These are phyloP conservation scores for Coniochaeta prunicola DNA, from an alignment of 2,329 filamentous ascomycete species.

Conservation along the genomic window DNA sequence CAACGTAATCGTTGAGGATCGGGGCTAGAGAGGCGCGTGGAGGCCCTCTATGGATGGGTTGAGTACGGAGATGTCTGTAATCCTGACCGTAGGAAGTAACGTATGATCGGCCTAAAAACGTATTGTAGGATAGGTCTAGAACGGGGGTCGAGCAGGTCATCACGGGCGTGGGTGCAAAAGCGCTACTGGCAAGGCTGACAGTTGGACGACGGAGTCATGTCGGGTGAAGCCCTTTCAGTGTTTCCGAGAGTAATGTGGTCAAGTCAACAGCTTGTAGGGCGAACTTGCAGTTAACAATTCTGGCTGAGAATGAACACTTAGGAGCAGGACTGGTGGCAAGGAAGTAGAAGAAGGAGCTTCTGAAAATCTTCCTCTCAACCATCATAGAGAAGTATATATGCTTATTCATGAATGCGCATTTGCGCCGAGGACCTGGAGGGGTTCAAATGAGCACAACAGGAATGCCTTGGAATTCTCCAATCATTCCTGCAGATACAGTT, in stretches of 20 bases:
- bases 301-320: neutral
- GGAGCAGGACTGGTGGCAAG: neutral
- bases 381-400: neutral
- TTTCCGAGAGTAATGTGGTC: neutral
- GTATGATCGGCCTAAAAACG: neutral
- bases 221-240: neutral
- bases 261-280: neutral
- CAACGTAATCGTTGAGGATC: neutral
- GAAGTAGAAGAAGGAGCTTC: neutral
- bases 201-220: neutral
- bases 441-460: neutral
- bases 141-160: neutral
- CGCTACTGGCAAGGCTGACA: neutral
- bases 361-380: neutral
- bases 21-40: neutral
- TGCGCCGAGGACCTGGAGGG: neutral
- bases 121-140: neutral
- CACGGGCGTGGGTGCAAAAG: conserved; percentile 1
- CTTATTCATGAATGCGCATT: neutral
- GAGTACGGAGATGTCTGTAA: neutral
- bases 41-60: neutral
- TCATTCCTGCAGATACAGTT: neutral
- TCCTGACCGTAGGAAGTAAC: neutral
- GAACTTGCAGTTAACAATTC: neutral
- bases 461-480: neutral